These are phyloP conservation scores for Microcera coccophila DNA, from an alignment of 2,329 filamentous ascomycete species.

Conservation along the genomic window DNA sequence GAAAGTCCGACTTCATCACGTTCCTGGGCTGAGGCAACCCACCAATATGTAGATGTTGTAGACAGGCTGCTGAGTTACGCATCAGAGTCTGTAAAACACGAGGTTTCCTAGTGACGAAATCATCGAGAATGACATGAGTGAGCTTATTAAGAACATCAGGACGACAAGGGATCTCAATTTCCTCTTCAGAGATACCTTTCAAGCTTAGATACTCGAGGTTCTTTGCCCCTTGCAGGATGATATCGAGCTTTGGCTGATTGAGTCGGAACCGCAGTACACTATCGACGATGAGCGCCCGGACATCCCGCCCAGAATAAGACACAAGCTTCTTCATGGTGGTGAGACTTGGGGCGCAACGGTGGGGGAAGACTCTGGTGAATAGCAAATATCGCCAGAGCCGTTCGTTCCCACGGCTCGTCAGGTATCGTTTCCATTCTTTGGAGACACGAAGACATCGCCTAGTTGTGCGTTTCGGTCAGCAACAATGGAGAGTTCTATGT, in stretches of 20 bases:
- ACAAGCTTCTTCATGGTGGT: slow-evolving; percentile 28
- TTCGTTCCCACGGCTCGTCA: slow-evolving; percentile 27
- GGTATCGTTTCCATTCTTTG: slow-evolving; percentile 29
- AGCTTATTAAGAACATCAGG: slow-evolving; percentile 18
- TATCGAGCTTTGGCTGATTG: slow-evolving; percentile 27
- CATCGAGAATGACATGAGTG: slow-evolving; percentile 18
- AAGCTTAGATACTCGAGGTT: slow-evolving; percentile 26
- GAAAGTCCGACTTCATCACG: slow-evolving; percentile 11
- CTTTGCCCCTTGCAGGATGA: slow-evolving; percentile 24
- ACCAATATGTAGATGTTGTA: slow-evolving; percentile 24
- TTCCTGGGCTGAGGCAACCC: slow-evolving; percentile 16
- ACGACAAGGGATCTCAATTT: slow-evolving; percentile 19
- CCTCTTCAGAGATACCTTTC: slow-evolving; percentile 15
- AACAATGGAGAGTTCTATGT: slow-evolving; percentile 1
- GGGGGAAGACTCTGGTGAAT: slow-evolving; percentile 22
- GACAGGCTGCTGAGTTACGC: slow-evolving; percentile 15
- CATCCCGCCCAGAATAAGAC: slow-evolving; percentile 30
- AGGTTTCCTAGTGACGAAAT: slow-evolving; percentile 15
- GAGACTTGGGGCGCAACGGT: slow-evolving; percentile 21
- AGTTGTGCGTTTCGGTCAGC: too few species aligned
- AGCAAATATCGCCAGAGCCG: slow-evolving; percentile 31
- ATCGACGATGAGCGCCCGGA: slow-evolving; percentile 28
- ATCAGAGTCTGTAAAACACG: slow-evolving; percentile 19
- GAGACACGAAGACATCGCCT: slow-evolving; percentile 33
- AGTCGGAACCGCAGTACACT: slow-evolving; percentile 26